Evolutionary conservation across 1,284 basidiomycete genomes (phyloP).

Genomic region (Apiotrichum brassicae): DNA sequence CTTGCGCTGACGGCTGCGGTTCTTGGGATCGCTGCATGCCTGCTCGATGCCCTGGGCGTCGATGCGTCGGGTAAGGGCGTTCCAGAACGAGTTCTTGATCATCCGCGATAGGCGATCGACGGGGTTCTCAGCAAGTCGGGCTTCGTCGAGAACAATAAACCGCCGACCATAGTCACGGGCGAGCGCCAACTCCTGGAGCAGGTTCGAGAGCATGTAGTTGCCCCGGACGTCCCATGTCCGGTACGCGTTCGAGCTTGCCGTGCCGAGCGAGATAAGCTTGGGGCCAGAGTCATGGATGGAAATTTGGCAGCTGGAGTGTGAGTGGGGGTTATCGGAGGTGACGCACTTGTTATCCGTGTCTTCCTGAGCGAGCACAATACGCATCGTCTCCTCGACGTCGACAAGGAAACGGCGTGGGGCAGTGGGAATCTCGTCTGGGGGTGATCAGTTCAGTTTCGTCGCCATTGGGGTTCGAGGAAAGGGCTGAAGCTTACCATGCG

Average conservation of each 20-base stretch:
- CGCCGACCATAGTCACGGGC: slow-evolving; percentile 93
- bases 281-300: slow-evolving; percentile 94
- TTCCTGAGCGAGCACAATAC: slow-evolving; percentile 92
- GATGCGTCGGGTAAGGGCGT: slow-evolving; percentile 89
- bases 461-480: too few relatives aligned
- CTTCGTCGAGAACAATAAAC: slow-evolving; percentile 95
- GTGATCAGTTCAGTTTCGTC: slow-evolving; percentile 4
- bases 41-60: slow-evolving; percentile 95
- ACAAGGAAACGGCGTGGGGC: slow-evolving; percentile 77
- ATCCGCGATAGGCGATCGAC: slow-evolving; percentile 94
- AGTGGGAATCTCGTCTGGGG: slow-evolving; percentile 48
- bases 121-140: slow-evolving; percentile 91
- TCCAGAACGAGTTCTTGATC: slow-evolving; percentile 99
- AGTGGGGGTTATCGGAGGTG: background rate
- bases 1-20: slow-evolving; percentile 73
- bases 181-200: slow-evolving; percentile 95
- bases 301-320: slow-evolving; percentile 57
- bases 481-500: slow-evolving; percentile 60
- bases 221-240: slow-evolving; percentile 96
- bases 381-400: slow-evolving; percentile 98
- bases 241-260: slow-evolving; percentile 94
- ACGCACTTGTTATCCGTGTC: slow-evolving; percentile 83
- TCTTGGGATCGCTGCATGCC: slow-evolving; percentile 95
- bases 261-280: slow-evolving; percentile 91
- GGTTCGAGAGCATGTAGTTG: slow-evolving; percentile 96